Conservation (phyloP, 371 early-diverging fungal genomes). For the Rhizopus arrhizus region DNA sequence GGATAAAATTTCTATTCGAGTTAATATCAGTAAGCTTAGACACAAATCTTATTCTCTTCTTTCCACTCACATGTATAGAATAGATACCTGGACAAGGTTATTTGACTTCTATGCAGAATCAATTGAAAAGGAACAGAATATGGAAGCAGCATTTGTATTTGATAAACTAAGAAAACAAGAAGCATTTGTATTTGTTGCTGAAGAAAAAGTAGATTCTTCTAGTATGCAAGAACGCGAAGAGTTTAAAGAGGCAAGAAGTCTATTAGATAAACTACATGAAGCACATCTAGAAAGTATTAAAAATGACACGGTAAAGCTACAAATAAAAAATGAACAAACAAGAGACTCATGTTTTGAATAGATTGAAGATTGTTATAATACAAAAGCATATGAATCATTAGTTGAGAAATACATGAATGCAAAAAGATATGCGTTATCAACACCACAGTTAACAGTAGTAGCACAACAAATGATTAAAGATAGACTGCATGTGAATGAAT, state of each 20-base stretch:
- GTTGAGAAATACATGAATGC: slow-evolving; percentile 4
- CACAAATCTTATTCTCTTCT: neutral
- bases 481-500: slow-evolving; percentile 16
- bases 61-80: no score
- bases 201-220: neutral
- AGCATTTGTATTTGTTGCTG: slow-evolving; percentile 22
- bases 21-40: slow-evolving; percentile 16
- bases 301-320: neutral
- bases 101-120: slow-evolving; percentile 25
- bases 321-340: neutral
- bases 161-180: slow-evolving; percentile 15
- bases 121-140: slow-evolving; percentile 8
- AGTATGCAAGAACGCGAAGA: slow-evolving; percentile 12
- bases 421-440: slow-evolving; percentile 16
- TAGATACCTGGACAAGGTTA: slow-evolving; percentile 13
- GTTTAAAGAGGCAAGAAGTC: slow-evolving; percentile 4
- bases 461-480: slow-evolving; percentile 17
- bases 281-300: slow-evolving; percentile 3
- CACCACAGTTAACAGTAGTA: slow-evolving; percentile 20
- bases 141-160: slow-evolving; percentile 25
- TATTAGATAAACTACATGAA: neutral
- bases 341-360: slow-evolving; percentile 1
- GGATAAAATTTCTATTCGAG: slow-evolving; percentile 26
- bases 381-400: neutral
- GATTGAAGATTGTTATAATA: neutral